A percentile compares a stretch with the other conserved stretches of the same genome.
These are phyloP conservation scores for Chlamydomonas sp. DNA, from an alignment of 139 green algal species.

Conservation along the genomic window DNA sequence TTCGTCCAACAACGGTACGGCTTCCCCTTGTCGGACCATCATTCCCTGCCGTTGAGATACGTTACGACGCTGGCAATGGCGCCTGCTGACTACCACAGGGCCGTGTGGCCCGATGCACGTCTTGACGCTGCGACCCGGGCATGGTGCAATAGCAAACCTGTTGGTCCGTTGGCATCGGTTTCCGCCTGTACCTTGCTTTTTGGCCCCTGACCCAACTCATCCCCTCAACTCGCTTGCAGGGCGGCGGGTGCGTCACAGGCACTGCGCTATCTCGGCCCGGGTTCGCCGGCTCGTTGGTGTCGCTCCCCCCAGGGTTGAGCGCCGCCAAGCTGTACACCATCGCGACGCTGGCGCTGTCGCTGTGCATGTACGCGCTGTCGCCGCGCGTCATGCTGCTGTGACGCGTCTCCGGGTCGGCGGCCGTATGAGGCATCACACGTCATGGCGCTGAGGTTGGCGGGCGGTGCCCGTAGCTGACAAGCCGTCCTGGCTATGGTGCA, in stretches of 20 bases:
- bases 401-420: not conserved
- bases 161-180: not conserved
- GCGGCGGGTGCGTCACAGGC: not conserved
- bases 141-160: not conserved
- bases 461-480: too few relatives aligned
- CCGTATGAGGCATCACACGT: too few relatives aligned
- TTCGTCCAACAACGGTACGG: too few relatives aligned
- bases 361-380: conserved; percentile 31
- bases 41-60: too few relatives aligned
- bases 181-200: not conserved
- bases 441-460: too few relatives aligned
- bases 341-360: conserved; percentile 10
- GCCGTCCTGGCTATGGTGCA: too few relatives aligned
- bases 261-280: not conserved
- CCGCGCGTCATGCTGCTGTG: conserved; percentile 10
- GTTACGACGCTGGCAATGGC: too few relatives aligned
- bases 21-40: too few relatives aligned
- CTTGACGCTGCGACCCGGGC: too few relatives aligned
- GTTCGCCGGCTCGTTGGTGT: not conserved
- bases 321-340: conserved; percentile 24
- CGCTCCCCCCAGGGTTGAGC: not conserved
- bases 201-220: not conserved
- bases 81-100: too few relatives aligned
- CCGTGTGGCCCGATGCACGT: too few relatives aligned
- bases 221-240: not conserved